Conservation (phyloP, 805 yeast genomes). For the Wickerhamiella parazyma region DNA sequence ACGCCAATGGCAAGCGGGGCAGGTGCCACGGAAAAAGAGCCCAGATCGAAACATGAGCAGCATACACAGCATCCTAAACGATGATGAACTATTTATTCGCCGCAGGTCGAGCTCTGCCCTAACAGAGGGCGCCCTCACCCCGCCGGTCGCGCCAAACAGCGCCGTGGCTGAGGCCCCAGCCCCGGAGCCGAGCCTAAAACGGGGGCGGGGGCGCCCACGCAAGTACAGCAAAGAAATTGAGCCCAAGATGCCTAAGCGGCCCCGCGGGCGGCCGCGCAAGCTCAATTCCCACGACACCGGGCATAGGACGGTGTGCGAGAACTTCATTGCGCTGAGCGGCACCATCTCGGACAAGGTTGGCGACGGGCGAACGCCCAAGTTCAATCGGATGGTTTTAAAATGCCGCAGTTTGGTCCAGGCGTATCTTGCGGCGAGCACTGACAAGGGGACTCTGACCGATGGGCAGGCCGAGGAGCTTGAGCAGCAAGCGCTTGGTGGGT, state of each 20-base stretch:
- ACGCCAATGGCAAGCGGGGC: not conserved
- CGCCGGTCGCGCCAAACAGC: not conserved
- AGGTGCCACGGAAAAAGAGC: not conserved
- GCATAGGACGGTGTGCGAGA: not conserved
- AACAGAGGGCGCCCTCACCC: not conserved
- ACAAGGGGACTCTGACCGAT: not conserved
- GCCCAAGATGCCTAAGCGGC: not conserved
- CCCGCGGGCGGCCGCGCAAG: conserved; percentile 9
- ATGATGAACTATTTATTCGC: not conserved
- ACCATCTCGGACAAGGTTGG: not conserved
- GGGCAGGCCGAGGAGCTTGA: not conserved
- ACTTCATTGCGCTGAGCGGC: not conserved
- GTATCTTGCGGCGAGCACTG: not conserved
- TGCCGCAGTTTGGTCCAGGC: not conserved
- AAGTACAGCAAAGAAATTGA: conserved; percentile 1
- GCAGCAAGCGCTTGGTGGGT: not conserved
- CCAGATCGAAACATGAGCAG: conserved; percentile 3
- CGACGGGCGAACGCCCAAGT: not conserved
- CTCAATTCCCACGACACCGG: not conserved
- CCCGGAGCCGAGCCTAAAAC: not conserved
- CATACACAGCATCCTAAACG: conserved; percentile 3
- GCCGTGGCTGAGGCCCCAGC: not conserved
- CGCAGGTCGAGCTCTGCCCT: not conserved
- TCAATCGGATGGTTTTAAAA: not conserved
- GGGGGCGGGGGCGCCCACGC: conserved; percentile 9